phyloP scores from a whole-genome alignment of 2,329 filamentous ascomycete species.

The Neofusicoccum kwambonambiense region DNA sequence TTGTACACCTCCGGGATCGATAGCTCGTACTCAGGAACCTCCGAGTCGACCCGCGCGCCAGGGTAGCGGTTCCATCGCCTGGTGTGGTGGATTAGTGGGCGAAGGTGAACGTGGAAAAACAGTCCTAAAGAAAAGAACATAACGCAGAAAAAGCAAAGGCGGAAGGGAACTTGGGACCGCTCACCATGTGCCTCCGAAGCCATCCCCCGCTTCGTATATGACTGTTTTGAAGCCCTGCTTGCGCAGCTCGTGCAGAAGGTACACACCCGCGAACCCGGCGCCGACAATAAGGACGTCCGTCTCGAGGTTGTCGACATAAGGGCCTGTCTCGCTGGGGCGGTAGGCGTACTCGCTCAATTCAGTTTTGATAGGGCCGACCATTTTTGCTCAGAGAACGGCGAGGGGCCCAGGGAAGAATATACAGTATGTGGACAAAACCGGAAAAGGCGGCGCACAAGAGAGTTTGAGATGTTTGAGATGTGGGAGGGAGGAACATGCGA shows the following conservation, averaged over 20 bases:
- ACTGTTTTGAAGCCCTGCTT: constrained; percentile 40
- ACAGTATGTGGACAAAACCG: not conserved
- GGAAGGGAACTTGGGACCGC: not conserved
- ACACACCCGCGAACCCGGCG: constrained; percentile 44
- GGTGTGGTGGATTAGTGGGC: no score
- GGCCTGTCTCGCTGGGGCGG: not conserved
- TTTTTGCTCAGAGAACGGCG: not conserved
- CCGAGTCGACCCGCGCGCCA: constrained; percentile 48
- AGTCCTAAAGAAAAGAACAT: no score
- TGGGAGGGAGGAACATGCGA: not conserved
- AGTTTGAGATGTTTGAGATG: not conserved
- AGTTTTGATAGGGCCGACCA: constrained; percentile 13
- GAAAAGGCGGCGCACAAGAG: not conserved
- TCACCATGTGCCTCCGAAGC: constrained; percentile 42
- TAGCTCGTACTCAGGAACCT: constrained; percentile 49
- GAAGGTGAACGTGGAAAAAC: not conserved
- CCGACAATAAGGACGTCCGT: constrained; percentile 40
- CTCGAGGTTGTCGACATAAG: constrained; percentile 36
- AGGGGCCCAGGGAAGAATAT: not conserved
- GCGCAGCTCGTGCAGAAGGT: constrained; percentile 42
- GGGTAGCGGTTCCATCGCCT: constrained; percentile 45
- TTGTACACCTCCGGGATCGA: constrained; percentile 48
- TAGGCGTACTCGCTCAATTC: constrained; percentile 9
- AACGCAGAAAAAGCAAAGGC: not conserved
- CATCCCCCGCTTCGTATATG: constrained; percentile 41